Base-by-base conservation (phyloP, 1,284 basidiomycete genomes). In the Tausonia pullulans region DNA sequence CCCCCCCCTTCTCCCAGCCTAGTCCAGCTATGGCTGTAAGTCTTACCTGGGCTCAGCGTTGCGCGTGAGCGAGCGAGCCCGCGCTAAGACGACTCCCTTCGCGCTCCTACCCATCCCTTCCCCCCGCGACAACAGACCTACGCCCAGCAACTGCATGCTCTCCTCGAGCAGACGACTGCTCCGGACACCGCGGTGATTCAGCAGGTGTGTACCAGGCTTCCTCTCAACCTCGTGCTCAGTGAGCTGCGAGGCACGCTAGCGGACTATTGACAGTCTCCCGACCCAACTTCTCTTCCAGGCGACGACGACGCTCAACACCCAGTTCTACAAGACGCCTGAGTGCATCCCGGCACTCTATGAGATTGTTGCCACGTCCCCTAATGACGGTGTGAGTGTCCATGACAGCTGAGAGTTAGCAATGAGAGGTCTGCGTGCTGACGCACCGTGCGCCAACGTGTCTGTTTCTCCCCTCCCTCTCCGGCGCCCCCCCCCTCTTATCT, bases 271-370 rank as follows among this genome's bases (percentile, higher is more conserved):
- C 27, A 27, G 27, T 2, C 27, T 27, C 27, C 27, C 27, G 16
- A 63, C 55, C 45, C 40, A 27, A 8, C 48, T 48, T 51, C 60
- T 50, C 50, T 13, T 58, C 53, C 70, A 96, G 91, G 94, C 95
- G 6, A 99, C 95, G 13, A 84, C 91, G 16, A 84, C 86, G 71
- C 81, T 99, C 65, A 95, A 94, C 77, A 85, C 85, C 69, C 86
- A 92, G 63, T 96, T 84, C 80, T 97, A 92, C 84, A 94, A 91
- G 79, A 85, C 87, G 74, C 83, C 92, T 14, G 80, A 83, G 78
- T 96, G 91, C 74, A 91, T 99, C 68, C 85, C 94, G 60, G 92
- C 90, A 43, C 84, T 99, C 50, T 90, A 91, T 68, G 87, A 86
- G 73, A 90, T 98, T 73, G 82, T 94, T 63, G 87, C 88, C 46